phyloP scores from a whole-genome alignment of 495 filamentous ascomycete genomes.

The Penicillium samsonianum region DNA sequence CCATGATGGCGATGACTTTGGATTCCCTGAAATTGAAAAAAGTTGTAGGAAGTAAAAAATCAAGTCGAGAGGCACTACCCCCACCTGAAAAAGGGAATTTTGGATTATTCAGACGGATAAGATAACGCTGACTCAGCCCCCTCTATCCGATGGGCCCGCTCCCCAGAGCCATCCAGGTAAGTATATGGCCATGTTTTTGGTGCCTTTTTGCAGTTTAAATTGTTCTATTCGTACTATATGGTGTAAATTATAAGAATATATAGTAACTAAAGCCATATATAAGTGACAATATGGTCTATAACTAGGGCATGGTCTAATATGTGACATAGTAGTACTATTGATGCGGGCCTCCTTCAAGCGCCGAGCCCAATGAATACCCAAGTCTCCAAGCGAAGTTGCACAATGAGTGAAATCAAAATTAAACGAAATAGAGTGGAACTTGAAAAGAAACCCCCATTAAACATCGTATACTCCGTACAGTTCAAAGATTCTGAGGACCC shows the following conservation, averaged over 20 bases:
- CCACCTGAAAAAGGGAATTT: constrained; percentile 38
- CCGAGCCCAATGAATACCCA: constrained; percentile 16
- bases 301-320: not conserved
- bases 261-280: not conserved
- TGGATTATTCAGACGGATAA: constrained; percentile 39
- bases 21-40: constrained; percentile 14
- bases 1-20: constrained; percentile 61
- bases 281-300: not conserved
- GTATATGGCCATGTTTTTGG: constrained; percentile 4
- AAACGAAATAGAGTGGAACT: not conserved
- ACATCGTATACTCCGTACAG: constrained; percentile 3
- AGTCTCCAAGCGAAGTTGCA: constrained; percentile 14
- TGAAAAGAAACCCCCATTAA: not conserved
- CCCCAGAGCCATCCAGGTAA: not conserved
- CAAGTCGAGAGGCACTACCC: constrained; percentile 21
- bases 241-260: not conserved
- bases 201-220: not conserved
- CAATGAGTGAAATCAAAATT: constrained; percentile 2
- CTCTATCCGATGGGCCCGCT: not conserved
- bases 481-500: constrained; percentile 20
- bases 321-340: not conserved
- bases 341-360: constrained; percentile 4
- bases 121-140: constrained; percentile 35
- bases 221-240: not conserved
- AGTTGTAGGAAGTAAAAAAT: constrained; percentile 19